phyloP scores from a whole-genome alignment of 2,329 filamentous ascomycete genomes.

The Colletotrichum echinochloae region DNA sequence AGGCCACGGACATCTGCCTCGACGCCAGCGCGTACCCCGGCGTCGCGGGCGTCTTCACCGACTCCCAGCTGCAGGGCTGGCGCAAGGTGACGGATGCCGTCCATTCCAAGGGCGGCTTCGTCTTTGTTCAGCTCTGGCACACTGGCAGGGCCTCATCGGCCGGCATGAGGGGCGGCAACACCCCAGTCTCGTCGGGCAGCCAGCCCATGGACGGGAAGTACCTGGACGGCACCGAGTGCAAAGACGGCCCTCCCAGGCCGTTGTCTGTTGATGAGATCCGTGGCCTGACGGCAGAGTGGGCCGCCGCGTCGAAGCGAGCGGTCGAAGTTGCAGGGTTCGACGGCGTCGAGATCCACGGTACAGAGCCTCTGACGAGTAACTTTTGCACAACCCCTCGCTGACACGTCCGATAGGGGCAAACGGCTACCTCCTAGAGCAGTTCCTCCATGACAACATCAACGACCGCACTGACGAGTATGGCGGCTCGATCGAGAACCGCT shows the following conservation, averaged over 20 bases:
- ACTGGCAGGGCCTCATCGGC: conserved; percentile 63
- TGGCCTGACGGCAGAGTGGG: conserved; percentile 68
- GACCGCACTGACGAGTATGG: conserved; percentile 64
- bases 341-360: conserved; percentile 70
- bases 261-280: conserved; percentile 76
- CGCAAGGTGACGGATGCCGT: conserved; percentile 70
- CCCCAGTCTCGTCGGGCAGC: conserved; percentile 47
- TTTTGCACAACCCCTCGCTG: neutral
- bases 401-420: conserved; percentile 54
- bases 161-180: conserved; percentile 44
- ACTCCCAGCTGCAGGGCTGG: conserved; percentile 61
- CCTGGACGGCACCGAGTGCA: conserved; percentile 41
- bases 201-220: conserved; percentile 54
- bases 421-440: conserved; percentile 72
- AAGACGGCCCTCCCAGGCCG: conserved; percentile 63
- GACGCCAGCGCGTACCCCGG: conserved; percentile 47
- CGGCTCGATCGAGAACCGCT: conserved; percentile 64
- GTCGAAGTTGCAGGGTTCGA: conserved; percentile 74
- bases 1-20: conserved; percentile 49
- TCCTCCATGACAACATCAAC: conserved; percentile 65
- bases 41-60: conserved; percentile 48
- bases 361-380: neutral
- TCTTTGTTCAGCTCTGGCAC: conserved; percentile 73
- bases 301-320: conserved; percentile 63
- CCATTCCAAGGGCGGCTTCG: conserved; percentile 70